phyloP scores from a whole-genome alignment of 108 stramenopile genomes.

The Skeletonema menzelii region DNA sequence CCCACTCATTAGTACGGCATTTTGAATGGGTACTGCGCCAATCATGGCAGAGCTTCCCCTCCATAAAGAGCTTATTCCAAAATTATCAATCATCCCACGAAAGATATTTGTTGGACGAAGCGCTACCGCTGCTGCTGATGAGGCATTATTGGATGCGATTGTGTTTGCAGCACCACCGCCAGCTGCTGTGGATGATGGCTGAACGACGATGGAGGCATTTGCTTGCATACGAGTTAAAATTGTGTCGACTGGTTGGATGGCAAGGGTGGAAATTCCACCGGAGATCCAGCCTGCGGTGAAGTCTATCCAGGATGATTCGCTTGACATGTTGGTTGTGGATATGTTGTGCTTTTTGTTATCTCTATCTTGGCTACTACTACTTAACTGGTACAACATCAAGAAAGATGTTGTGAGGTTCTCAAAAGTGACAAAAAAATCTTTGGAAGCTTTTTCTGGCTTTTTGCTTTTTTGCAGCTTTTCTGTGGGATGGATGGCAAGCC shows the following conservation, averaged over 20 bases:
- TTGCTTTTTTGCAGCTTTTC: too few relatives aligned
- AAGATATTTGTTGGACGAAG: constrained; percentile 16
- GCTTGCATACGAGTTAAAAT: constrained; percentile 78
- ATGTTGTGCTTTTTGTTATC: too few relatives aligned
- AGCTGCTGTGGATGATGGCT: constrained; percentile 3
- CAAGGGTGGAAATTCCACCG: constrained; percentile 66
- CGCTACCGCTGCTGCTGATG: neutral
- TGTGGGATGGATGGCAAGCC: too few relatives aligned
- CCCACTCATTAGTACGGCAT: constrained; percentile 84
- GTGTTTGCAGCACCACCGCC: neutral
- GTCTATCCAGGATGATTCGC: constrained; percentile 65
- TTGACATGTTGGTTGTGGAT: constrained; percentile 8
- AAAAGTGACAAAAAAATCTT: too few relatives aligned
- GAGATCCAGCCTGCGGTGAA: constrained; percentile 77
- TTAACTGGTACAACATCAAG: too few relatives aligned
- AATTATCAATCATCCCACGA: constrained; percentile 41
- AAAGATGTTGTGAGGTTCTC: too few relatives aligned
- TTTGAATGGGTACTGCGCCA: constrained; percentile 81
- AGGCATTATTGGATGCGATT: neutral
- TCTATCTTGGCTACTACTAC: too few relatives aligned
- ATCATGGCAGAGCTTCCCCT: constrained; percentile 81
- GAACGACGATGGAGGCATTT: neutral
- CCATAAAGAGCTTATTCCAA: constrained; percentile 63
- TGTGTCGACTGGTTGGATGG: constrained; percentile 83
- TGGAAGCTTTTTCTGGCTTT: too few relatives aligned